Evolutionary conservation across 2,329 filamentous ascomycete species (phyloP).

Genomic region (Fusarium coicis): DNA sequence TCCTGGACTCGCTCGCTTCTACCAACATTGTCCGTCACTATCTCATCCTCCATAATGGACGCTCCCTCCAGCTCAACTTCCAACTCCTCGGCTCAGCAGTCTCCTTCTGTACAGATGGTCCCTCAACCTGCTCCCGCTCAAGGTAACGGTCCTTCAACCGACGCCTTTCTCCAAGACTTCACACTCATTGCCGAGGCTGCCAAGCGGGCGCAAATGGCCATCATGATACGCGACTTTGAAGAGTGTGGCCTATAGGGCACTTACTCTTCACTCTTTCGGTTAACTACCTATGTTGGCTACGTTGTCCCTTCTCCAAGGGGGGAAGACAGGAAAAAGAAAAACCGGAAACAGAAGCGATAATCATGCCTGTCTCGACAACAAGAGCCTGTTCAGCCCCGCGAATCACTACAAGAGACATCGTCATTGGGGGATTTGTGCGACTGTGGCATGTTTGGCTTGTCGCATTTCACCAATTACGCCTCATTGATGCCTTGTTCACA

Average conservation of each 20-base stretch:
- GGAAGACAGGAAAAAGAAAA: not conserved
- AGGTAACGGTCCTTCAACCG: conserved; percentile 56
- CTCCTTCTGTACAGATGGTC: conserved; percentile 45
- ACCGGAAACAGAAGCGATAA: not conserved
- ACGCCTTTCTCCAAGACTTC: conserved; percentile 79
- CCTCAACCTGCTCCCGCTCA: conserved; percentile 44
- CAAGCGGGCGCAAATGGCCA: conserved; percentile 90
- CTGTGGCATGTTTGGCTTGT: conserved; percentile 23
- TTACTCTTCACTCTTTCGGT: not conserved
- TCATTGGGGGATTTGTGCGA: conserved; percentile 6
- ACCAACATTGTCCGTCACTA: conserved; percentile 12
- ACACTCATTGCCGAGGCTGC: conserved; percentile 91
- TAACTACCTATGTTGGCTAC: not conserved
- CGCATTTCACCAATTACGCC: conserved; percentile 17
- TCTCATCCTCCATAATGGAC: conserved; percentile 44
- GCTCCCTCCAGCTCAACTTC: conserved; percentile 48
- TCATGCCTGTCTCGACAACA: not conserved
- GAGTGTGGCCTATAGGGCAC: conserved; percentile 67
- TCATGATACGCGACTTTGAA: conserved; percentile 87
- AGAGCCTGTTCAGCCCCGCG: not conserved
- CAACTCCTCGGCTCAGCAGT: conserved; percentile 46
- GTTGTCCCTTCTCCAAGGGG: not conserved
- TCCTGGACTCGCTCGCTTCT: not conserved
- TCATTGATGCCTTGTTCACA: not conserved
- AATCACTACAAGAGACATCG: not conserved